phyloP scores from a whole-genome alignment of 352 stramenopile genomes.

The Phytophthora cryptogea region DNA sequence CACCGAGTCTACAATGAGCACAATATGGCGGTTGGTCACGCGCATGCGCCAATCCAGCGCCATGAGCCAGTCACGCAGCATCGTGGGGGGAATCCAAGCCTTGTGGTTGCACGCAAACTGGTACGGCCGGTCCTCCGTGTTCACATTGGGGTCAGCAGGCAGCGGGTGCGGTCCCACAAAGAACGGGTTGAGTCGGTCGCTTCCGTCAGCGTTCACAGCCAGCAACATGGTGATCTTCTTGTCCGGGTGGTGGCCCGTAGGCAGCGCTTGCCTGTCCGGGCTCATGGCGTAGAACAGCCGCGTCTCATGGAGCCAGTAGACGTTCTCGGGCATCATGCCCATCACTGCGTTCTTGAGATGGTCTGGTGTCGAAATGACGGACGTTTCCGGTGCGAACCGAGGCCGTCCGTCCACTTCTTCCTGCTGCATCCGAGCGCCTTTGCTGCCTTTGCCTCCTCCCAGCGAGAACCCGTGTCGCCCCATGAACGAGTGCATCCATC shows the following conservation, averaged over 20 bases:
- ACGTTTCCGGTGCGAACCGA: conserved; percentile 33
- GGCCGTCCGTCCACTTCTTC: conserved; percentile 32
- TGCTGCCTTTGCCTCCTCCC: conserved; percentile 31
- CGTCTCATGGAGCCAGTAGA: conserved; percentile 83
- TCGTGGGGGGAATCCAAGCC: conserved; percentile 70
- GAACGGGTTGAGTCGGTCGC: conserved; percentile 71
- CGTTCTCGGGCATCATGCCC: conserved; percentile 52
- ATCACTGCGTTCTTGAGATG: conserved; percentile 54
- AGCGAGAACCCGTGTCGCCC: conserved; percentile 68
- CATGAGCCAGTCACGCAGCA: conserved; percentile 81
- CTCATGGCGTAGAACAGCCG: conserved; percentile 53
- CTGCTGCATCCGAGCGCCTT: conserved; percentile 19
- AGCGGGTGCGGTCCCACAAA: conserved; percentile 56
- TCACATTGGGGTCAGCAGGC: conserved; percentile 8
- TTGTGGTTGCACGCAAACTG: conserved; percentile 76
- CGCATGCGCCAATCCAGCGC: conserved; percentile 82
- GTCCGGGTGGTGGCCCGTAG: conserved; percentile 32
- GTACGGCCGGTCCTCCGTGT: conserved; percentile 36
- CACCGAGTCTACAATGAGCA: conserved; percentile 69
- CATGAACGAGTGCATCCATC: conserved; percentile 87
- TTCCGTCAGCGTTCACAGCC: conserved; percentile 70
- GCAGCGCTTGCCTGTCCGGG: conserved; percentile 35
- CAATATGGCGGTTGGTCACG: conserved; percentile 66
- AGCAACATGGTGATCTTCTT: conserved; percentile 66
- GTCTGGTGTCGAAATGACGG: conserved; percentile 49